phyloP scores from a whole-genome alignment of 2,329 filamentous ascomycete genomes.

The Mycosphaerella sp. region DNA sequence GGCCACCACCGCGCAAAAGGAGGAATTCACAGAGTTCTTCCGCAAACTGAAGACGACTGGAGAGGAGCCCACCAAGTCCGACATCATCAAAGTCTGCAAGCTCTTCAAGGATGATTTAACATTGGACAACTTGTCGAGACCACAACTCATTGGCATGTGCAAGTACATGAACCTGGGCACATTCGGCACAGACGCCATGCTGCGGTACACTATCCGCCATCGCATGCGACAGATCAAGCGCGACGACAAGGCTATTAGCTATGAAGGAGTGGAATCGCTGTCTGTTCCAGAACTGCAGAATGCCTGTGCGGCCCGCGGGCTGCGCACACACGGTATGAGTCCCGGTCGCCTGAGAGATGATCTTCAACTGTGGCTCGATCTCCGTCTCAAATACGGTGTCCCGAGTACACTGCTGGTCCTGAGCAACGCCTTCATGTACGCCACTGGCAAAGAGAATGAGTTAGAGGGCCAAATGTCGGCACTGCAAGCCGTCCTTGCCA shows the following conservation, averaged over 20 bases:
- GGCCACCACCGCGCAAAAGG: slow-evolving; percentile 74
- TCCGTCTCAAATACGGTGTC: slow-evolving; percentile 89
- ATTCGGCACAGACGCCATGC: slow-evolving; percentile 95
- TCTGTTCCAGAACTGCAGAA: slow-evolving; percentile 91
- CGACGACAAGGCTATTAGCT: slow-evolving; percentile 89
- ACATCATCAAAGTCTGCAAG: slow-evolving; percentile 98
- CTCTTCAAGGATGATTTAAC: slow-evolving; percentile 98
- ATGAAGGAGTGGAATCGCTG: slow-evolving; percentile 85
- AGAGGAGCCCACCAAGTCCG: slow-evolving; percentile 77
- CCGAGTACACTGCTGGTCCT: slow-evolving; percentile 91
- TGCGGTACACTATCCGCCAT: slow-evolving; percentile 93
- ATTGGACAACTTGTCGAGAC: slow-evolving; percentile 90
- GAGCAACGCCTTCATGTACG: slow-evolving; percentile 97
- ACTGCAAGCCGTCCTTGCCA: slow-evolving; percentile 82
- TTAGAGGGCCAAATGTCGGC: slow-evolving; percentile 88
- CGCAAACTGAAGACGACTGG: slow-evolving; percentile 88
- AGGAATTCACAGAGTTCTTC: slow-evolving; percentile 96
- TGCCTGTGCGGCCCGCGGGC: slow-evolving; percentile 83
- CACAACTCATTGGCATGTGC: slow-evolving; percentile 95
- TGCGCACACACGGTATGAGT: slow-evolving; percentile 86
- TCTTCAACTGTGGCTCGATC: slow-evolving; percentile 86
- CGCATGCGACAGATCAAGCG: slow-evolving; percentile 99
- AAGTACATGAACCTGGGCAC: slow-evolving; percentile 97
- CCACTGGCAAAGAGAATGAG: slow-evolving; percentile 75
- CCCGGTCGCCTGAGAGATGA: slow-evolving; percentile 84